Base-by-base conservation (phyloP, 768 basidiomycete genomes). In the Gyrodon lividus region DNA sequence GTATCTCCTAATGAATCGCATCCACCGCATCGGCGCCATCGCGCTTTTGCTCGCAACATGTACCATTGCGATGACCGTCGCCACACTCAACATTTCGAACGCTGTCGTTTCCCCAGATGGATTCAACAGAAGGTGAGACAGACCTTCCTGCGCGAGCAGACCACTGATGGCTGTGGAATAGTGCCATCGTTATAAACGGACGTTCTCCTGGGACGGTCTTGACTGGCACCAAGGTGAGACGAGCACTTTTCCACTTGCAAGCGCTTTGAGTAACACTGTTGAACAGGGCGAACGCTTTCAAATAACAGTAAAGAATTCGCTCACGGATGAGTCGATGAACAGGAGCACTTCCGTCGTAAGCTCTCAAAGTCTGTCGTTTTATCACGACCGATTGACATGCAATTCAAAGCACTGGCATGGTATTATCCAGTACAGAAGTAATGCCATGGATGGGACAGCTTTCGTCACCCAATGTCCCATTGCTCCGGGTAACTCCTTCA, bases 401-500 rank as follows among this genome's bases (percentile, higher is more conserved):
- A 41, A 23, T 23, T n/a, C 39, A 9, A 28, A 50, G 41, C 70
- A 72, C 50, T 77, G 75, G 76, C 76, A 77, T 49, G 77, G 76
- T 2, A 40, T 77, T 20, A 71, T 71, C 48, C 77, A 77, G 52
- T 40, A 65, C 13, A 58, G 58, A 3, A 65, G 66, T 5, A 71
- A 69, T 2, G 71, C 67, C 35, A 73, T 75, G 51, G 77, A 80
- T 51, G 77, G 77, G 6, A 45, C 62, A 14, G 62, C 69, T 1
- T 75, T 74, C 55, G 73, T 77, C 13, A 75, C 71, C 16, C 71
- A 73, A 57, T 75, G 72, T 51, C 74, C 73, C 13, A 75, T 72
- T 17, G 56, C 61, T 2, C 58, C 75, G 0, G 69, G 64, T 6
- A 31, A 67, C n/a, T 69, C 72, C 0, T 72, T 67, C 59, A 31